Base-by-base conservation (phyloP, 1,139 yeast genomes). In the Magnusiomyces magnusii region DNA sequence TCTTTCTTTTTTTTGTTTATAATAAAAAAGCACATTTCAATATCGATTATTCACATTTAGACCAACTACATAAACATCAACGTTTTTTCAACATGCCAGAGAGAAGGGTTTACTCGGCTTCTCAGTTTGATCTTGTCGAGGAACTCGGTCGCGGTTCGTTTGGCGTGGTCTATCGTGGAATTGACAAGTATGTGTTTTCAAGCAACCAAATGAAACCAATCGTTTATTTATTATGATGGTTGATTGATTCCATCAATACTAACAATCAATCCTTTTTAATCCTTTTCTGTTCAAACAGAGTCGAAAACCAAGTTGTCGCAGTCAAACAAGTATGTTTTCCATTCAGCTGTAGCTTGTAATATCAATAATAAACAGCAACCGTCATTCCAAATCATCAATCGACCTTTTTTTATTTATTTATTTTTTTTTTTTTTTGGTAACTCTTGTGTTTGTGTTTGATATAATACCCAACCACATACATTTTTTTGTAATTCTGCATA, bases 81-180 rank as follows among this genome's bases (percentile, higher is more conserved):
- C n/a, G n/a, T n/a, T n/a, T n/a, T n/a, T n/a, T 31, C 44, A 3
- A 13, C 44, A 50, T 50, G 53, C 21, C 55, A 9, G 47, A 39
- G 25, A 58, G 76, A 50, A 62, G 73, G 53, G 64, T 63, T 31
- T 75, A 68, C 60, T 64, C 74, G 42, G 80, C 81, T 17, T 77
- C 75, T 58, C 85, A 82, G 67, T 83, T 82, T 64, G 76, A 82
- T 55, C 79, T 90, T 2, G 80, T 80, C 63, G 92, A 86, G 64
- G 92, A 88, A 69, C 84, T 90, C 0, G 97, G 97, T 1, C 76
- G 88, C 59, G 97, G 97, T 0, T 92, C 93, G 2, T 90, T 89
- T 71, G 97, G 97, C 0, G 87, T 86, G 1, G 97, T 90, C 1
- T 90, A 86, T 73, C 76, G 86, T 55, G 97, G 93, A 0, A 69